Evolutionary conservation across 352 stramenopile genomes (phyloP).

Genomic region (Globisporangium cystogenes): DNA sequence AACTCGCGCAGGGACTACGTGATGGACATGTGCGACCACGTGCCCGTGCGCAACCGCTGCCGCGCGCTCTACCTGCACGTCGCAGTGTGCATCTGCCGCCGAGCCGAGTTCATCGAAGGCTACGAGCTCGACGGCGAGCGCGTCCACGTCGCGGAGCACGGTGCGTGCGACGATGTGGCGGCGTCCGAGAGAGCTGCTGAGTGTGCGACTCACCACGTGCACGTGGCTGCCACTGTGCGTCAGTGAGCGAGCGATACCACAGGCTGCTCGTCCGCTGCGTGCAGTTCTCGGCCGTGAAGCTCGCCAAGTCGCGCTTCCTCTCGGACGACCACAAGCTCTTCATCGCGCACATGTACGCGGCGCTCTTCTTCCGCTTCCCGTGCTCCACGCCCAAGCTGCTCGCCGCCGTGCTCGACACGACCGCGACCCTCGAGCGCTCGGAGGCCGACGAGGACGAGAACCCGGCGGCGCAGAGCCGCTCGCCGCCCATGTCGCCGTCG

Average conservation of each 20-base stretch:
- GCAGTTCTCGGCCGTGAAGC: constrained; percentile 54
- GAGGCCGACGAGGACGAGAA: constrained; percentile 1
- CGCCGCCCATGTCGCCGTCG: constrained; percentile 3
- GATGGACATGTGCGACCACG: constrained; percentile 77
- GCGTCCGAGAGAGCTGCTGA: constrained; percentile 1
- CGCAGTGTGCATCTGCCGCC: constrained; percentile 64
- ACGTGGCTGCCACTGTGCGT: neutral
- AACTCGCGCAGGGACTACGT: constrained; percentile 47
- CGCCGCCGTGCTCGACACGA: constrained; percentile 48
- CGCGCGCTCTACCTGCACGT: constrained; percentile 66
- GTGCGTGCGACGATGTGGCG: constrained; percentile 19
- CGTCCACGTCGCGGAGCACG: constrained; percentile 34
- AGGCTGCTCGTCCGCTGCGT: constrained; percentile 52
- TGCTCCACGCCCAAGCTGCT: constrained; percentile 35
- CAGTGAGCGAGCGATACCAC: constrained; percentile 60
- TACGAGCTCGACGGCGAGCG: constrained; percentile 52
- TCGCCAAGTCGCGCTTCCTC: constrained; percentile 56
- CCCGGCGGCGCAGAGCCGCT: neutral
- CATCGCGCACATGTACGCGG: constrained; percentile 59
- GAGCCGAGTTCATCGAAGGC: constrained; percentile 73
- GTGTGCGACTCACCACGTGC: neutral
- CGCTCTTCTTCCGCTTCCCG: constrained; percentile 70
- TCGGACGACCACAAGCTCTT: constrained; percentile 73
- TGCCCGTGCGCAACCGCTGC: constrained; percentile 67
- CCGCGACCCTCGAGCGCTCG: constrained; percentile 37